phyloP scores from a whole-genome alignment of 2,329 filamentous ascomycete genomes.

The Aspergillus proliferans region DNA sequence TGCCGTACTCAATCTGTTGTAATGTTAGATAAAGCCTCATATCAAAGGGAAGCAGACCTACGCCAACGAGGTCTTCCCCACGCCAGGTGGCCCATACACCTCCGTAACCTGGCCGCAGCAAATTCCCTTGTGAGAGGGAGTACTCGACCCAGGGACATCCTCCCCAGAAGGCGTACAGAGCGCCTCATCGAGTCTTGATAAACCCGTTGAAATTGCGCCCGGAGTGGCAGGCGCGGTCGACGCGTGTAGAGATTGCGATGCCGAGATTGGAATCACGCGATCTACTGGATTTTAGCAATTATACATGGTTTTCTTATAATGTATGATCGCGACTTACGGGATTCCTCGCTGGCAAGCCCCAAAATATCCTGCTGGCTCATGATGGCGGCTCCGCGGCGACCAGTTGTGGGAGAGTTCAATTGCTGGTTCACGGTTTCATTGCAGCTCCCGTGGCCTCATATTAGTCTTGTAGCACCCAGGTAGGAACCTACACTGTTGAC shows the following conservation, averaged over 20 bases:
- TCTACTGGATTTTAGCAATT: slow-evolving; percentile 10
- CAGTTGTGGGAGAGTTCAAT: not conserved
- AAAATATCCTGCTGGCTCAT: slow-evolving; percentile 25
- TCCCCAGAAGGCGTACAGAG: slow-evolving; percentile 11
- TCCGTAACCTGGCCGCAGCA: slow-evolving; percentile 74
- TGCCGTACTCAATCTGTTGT: slow-evolving; percentile 62
- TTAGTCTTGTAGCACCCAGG: no score
- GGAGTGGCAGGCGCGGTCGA: slow-evolving; percentile 10
- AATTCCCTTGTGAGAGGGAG: slow-evolving; percentile 50
- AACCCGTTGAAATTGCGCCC: slow-evolving; percentile 36
- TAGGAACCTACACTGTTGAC: not conserved
- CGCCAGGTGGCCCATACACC: slow-evolving; percentile 78
- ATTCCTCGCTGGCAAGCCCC: slow-evolving; percentile 24
- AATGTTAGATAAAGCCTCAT: slow-evolving; percentile 11
- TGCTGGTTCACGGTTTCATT: not conserved
- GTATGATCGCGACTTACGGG: not conserved
- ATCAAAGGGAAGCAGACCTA: slow-evolving; percentile 39
- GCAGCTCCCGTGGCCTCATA: no score
- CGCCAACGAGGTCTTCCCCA: slow-evolving; percentile 79
- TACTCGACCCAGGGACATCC: slow-evolving; percentile 5
- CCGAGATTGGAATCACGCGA: slow-evolving; percentile 28
- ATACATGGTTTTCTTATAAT: not conserved
- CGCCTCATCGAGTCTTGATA: slow-evolving; percentile 43
- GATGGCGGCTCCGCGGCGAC: not conserved
- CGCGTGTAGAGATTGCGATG: slow-evolving; percentile 31